Base-by-base conservation (phyloP, 495 filamentous ascomycete genomes). In the Durotheca rogersii region DNA sequence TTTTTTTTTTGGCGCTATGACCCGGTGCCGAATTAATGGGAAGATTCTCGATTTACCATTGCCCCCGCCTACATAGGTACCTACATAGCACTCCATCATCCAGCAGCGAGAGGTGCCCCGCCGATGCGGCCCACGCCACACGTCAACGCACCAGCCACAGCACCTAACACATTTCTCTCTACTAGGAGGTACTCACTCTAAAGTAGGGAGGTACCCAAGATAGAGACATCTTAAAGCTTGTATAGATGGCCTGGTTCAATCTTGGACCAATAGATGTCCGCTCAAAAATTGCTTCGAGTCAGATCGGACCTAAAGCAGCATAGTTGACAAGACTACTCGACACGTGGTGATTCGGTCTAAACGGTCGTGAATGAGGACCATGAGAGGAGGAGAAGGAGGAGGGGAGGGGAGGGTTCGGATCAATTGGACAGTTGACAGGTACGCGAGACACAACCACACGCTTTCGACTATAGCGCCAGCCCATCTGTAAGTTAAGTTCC, bases 1-100 rank as follows among this genome's bases (percentile, higher is more conserved):
- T 56, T 67, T 67, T 67, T 66, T 65, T 67, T 53, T 53, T 48
- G 30, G 19, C 51, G 44, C 54, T 56, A 56, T 43, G 52, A 45
- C 11, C 46, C 46, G 56, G 37, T 43, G 56, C 62, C 62, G 60
- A 66, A 53, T 34, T 48, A 43, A 58, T 58, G 61, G 58, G 61
- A 65, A 65, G 43, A 51, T 66, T 64, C 60, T 64, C 53, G 54
- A 66, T 53, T 33, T n/a, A 41, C 39, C 14, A 40, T 33, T 11
- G 20, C 25, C 30, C 41, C 56, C 34, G 34, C 17, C 19, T 27
- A 9, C 23, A 4, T 9, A 27, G 23, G 23, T 27, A 9, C 9
- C 9, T 27, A 27, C 4, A n/a, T n/a, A n/a, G n/a, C n/a, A n/a
- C n/a, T n/a, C n/a, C n/a, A n/a, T n/a, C n/a, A n/a, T n/a, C n/a